Evolutionary conservation across 208 protist species (phyloP).

Genomic region (Leishmania martiniquensis): DNA sequence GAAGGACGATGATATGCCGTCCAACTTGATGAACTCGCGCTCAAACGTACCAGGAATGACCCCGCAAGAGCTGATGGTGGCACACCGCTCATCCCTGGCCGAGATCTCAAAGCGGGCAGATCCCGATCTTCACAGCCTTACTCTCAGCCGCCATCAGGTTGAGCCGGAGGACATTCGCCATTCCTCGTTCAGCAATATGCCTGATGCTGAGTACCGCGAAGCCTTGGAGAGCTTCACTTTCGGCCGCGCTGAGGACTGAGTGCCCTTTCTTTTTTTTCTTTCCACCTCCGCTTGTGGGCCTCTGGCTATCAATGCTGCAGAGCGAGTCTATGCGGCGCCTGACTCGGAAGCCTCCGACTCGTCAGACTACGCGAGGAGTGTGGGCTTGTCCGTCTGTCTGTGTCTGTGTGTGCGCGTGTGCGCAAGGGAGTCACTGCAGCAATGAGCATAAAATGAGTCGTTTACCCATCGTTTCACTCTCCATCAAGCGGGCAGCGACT

Average conservation of each 20-base stretch:
- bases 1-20: constrained; percentile 40
- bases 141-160: constrained; percentile 75
- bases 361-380: no score
- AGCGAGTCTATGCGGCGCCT: not conserved
- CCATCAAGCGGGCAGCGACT: no score
- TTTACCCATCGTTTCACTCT: no score
- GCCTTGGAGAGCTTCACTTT: constrained; percentile 56
- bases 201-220: constrained; percentile 45
- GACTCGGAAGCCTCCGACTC: no score
- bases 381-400: no score
- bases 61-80: constrained; percentile 56
- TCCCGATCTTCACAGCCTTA: constrained; percentile 68
- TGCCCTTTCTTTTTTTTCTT: not conserved
- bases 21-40: constrained; percentile 44
- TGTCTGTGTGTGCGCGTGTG: no score
- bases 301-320: not conserved
- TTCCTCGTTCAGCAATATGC: constrained; percentile 30
- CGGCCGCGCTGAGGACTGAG: constrained; percentile 22
- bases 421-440: no score
- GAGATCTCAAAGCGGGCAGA: constrained; percentile 39
- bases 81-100: constrained; percentile 57
- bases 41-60: constrained; percentile 73
- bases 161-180: constrained; percentile 35
- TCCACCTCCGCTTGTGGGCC: not conserved
- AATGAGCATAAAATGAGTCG: no score